These are phyloP conservation scores for Hypholoma sublateritium DNA, from an alignment of 768 basidiomycete genomes.

Conservation along the genomic window DNA sequence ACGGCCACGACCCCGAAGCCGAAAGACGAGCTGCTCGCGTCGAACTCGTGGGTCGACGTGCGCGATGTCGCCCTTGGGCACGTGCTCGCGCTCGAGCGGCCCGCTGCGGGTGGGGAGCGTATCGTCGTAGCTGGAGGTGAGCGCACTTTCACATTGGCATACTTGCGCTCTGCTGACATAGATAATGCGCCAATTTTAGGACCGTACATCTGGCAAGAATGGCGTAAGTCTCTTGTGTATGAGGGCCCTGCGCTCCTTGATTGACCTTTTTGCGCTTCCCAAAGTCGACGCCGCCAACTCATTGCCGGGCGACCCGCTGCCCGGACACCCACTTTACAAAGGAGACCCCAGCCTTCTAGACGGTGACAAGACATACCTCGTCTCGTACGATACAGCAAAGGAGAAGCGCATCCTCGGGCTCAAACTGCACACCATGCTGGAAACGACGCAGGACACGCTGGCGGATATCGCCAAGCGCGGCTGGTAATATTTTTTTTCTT, in stretches of 20 bases:
- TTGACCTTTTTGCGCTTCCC: background rate
- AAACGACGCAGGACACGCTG: constrained; percentile 30
- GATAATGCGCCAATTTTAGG: constrained; percentile 7
- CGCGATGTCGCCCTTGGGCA: constrained; percentile 61
- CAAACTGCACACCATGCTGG: constrained; percentile 27
- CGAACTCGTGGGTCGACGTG: constrained; percentile 46
- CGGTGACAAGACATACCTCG: constrained; percentile 14
- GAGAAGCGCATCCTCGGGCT: constrained; percentile 30
- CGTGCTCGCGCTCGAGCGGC: constrained; percentile 47
- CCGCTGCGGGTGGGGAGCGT: constrained; percentile 55
- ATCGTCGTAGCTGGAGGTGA: constrained; percentile 47
- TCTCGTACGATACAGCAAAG: constrained; percentile 28
- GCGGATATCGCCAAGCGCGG: constrained; percentile 30
- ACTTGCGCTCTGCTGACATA: background rate
- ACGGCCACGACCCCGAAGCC: constrained; percentile 17
- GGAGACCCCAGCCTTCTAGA: constrained; percentile 26
- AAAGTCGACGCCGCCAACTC: constrained; percentile 33
- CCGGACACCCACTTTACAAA: constrained; percentile 19
- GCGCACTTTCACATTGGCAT: background rate
- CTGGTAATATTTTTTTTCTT: constrained; percentile 21
- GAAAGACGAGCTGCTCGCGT: constrained; percentile 15
- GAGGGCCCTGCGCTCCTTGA: background rate
- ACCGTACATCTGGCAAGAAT: constrained; percentile 34
- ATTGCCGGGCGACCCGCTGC: constrained; percentile 21
- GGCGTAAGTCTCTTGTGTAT: constrained; percentile 25